Evolutionary conservation across 441 rosid genomes (phyloP), one percentile per base, ranked within the genome.

Genomic region (Mallotus japonicus): DNA sequence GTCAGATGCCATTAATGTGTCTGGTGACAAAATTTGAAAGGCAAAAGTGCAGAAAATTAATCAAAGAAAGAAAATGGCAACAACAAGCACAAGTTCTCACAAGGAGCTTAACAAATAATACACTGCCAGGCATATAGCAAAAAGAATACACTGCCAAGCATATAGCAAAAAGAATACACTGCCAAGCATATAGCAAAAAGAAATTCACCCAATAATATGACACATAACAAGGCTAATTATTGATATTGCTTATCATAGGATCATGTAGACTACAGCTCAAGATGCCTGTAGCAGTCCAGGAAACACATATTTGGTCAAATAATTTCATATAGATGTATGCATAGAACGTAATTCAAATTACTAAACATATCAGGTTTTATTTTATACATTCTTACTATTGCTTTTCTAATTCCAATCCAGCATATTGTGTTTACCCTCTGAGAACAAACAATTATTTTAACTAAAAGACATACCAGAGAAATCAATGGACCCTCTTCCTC

Each of bases 401-500:
- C 5, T 19, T 22, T 12, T 24, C 62, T 16, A 22, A 59, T 67
- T 32, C 59, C 57, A 1, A 49, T 67, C 28, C 9, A 65, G 7
- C 10, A 46, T 65, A 15, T 46, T 58, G 24, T 6, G 8, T 32
- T 0, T 56, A 22, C 17, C 16, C 42, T 55, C 42, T 19, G 70
- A 34, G 70, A 65, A 28, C 20, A 12, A 28, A 46, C 77, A 22
- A 17, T 66, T 78, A 72, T 44, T 46, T 58, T 14, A 65, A 72
- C 63, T 8, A 7, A 58, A 37, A 42, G 15, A 50, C 83, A 72
- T 88, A 95, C 99, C 96, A 90, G 72, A 72, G 88, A 82, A 75
- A 89, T 81, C 78, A 95, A 82, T 32, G 98, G 99, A 60, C 86
- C 91, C 78, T 95, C 99, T 78, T 95, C 97, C 67, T 89, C 90